Conservation (phyloP, 345 rosid genomes). For the Euphorbia peplus region DNA sequence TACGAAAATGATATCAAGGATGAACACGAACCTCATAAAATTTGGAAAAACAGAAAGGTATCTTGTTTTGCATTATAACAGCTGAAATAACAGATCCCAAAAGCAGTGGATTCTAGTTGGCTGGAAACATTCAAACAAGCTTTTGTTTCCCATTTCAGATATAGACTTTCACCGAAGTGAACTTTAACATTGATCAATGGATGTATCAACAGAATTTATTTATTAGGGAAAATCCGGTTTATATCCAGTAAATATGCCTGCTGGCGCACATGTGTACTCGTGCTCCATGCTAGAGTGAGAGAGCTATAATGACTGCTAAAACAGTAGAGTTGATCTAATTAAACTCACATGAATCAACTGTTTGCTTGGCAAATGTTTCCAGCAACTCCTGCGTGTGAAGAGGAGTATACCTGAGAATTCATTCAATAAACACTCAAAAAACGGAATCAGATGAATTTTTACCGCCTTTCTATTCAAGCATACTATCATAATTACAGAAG, state of each 20-base stretch:
- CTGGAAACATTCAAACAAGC: neutral
- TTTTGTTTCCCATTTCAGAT: neutral
- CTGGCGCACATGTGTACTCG: neutral
- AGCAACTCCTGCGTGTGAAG: slow-evolving; percentile 74
- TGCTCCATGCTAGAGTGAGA: neutral
- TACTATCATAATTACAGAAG: neutral
- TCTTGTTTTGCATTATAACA: neutral
- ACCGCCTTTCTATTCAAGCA: neutral
- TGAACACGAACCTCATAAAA: neutral
- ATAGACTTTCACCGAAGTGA: neutral
- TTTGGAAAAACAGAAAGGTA: neutral
- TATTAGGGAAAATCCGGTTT: neutral
- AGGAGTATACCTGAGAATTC: slow-evolving; percentile 63
- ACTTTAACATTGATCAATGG: neutral
- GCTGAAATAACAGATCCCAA: neutral
- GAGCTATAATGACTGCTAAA: neutral
- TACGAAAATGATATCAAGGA: neutral
- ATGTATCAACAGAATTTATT: neutral
- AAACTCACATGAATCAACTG: slow-evolving; percentile 77
- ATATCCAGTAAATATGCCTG: neutral
- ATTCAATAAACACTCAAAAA: slow-evolving; percentile 9
- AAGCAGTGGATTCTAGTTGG: neutral
- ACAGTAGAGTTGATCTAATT: neutral
- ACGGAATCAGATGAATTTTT: neutral
- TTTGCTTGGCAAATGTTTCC: slow-evolving; percentile 67